phyloP scores from a whole-genome alignment of 208 protist genomes.

The Trichomonas gallinae region DNA sequence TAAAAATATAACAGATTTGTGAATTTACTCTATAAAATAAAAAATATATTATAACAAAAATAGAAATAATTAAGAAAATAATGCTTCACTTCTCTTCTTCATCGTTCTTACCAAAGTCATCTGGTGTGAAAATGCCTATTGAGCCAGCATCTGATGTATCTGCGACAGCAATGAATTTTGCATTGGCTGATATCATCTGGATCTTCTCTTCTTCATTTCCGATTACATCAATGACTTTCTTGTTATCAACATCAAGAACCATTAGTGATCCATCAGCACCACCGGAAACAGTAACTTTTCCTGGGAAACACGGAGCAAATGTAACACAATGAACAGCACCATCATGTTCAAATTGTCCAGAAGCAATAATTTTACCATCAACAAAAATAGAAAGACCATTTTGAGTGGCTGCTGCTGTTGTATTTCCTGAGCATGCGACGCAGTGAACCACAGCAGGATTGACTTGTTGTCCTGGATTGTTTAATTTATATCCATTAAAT shows the following conservation, averaged over 20 bases:
- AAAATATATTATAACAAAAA: too few species aligned
- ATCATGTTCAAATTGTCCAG: not conserved
- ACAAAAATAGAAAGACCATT: not conserved
- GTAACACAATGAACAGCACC: not conserved
- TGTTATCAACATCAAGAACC: not conserved
- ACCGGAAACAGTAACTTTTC: not conserved
- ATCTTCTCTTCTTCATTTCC: not conserved
- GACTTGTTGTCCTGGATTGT: not conserved
- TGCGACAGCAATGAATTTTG: not conserved
- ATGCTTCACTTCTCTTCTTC: not conserved
- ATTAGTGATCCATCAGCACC: not conserved
- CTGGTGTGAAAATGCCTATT: not conserved
- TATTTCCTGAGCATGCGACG: not conserved
- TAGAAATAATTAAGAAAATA: too few species aligned
- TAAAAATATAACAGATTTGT: too few species aligned
- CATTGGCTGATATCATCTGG: not conserved
- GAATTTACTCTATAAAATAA: too few species aligned
- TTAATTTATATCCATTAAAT: not conserved
- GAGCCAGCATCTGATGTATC: not conserved
- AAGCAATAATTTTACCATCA: not conserved
- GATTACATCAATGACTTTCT: not conserved
- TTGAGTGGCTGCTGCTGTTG: not conserved
- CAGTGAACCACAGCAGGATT: conserved; percentile 3
- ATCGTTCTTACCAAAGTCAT: not conserved
- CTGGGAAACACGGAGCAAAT: not conserved